Base-by-base conservation (phyloP, 768 basidiomycete species). In the Postia placenta region DNA sequence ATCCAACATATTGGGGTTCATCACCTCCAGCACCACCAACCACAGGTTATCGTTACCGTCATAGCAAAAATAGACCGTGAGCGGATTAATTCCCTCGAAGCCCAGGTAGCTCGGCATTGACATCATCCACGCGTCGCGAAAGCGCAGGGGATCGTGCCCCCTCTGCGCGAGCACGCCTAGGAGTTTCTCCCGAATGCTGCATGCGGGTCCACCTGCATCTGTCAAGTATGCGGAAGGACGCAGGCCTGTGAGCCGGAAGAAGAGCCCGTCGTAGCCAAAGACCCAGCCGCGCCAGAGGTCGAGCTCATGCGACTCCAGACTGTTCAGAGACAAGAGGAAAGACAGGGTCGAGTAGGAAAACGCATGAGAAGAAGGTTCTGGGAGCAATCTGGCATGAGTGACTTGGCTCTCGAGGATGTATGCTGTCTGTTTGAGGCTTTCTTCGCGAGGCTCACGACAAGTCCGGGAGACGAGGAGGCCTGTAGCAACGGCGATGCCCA, bases 51-150 rank as follows among this genome's bases (percentile, higher is more conserved):
- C 62, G 4, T 59, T 50, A 14, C 51, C 42, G 37, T 68, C 59
- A 58, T 87, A 87, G 57, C 79, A 75, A 53, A 79, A 85, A 62
- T 85, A 86, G 22, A 83, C 78, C 1, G 80, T 80, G 37, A 87
- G 64, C 0, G 86, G 86, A 50, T 87, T 87, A 46, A 86, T 82
- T 0, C 82, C 86, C 58, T 84, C 80, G 45, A 72, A 76, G 0
- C 85, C 85, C 24, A 82, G 50, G 45, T 79, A 77, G 45, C 74
- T 79, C 2, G 85, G 85, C 80, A 86, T 85, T 2, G 85, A 84
- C 65, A 87, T 67, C 70, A 87, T 75, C 83, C 84, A 90, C 0
- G 76, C 74, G 50, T 79, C 79, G 5, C 71, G 65, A 4, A 83
- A 28, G n/a, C 14, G 20, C 22, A 12, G 6, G 6, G 4, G n/a